Base-by-base conservation (phyloP, 495 filamentous ascomycete species). In the Astrothelium subdiscretum region DNA sequence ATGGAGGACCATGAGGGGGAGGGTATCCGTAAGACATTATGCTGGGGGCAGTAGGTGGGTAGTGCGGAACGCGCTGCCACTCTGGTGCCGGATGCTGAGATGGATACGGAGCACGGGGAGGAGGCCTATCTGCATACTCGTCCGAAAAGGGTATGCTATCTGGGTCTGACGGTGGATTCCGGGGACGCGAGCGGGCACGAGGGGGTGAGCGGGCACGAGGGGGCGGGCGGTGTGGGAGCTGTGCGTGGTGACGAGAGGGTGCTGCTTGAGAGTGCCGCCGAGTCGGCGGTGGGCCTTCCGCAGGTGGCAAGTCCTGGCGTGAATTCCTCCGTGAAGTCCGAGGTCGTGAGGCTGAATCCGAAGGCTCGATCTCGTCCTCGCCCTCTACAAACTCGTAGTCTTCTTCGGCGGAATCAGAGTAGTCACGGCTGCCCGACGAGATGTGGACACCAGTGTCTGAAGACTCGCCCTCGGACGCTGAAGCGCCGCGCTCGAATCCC, bases 291-390 rank as follows among this genome's bases (percentile, higher is more conserved):
- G 72, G 69, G 8, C 68, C 66, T n/a, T 66, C 68, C 13, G 63
- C 69, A 38, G 59, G 63, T 3, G 57, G 57, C 11, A 58, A 58
- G 31, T 63, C 62, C 63, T 58, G 59, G 67, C 57, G 60, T 61
- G 57, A 59, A 60, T 69, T 52, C 59, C 51, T 40, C 44, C 54
- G 42, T 24, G 27, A 18, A 18, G 61, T 32, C 15, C 68, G 62
- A 2, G 73, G 68, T 18, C 70, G 70, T 27, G 74, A 76, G 0
- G 74, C 74, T 2, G 74, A 76, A 59, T 76, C 73, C 29, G 67
- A 71, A 18, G 74, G 74, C 31, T 71, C 69, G 57, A 76, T 71
- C 32, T 67, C 71, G 72, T 75, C 73, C 32, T 67, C 66, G 18
- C 42, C n/a, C n/a, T n/a, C 48, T 11, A 54, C 24, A 27, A 54